Percentiles rank a stretch among this genome's conserved stretches.
Evolutionary conservation across 495 filamentous ascomycete species (phyloP).

Genomic region (Trichocladium antarcticum): DNA sequence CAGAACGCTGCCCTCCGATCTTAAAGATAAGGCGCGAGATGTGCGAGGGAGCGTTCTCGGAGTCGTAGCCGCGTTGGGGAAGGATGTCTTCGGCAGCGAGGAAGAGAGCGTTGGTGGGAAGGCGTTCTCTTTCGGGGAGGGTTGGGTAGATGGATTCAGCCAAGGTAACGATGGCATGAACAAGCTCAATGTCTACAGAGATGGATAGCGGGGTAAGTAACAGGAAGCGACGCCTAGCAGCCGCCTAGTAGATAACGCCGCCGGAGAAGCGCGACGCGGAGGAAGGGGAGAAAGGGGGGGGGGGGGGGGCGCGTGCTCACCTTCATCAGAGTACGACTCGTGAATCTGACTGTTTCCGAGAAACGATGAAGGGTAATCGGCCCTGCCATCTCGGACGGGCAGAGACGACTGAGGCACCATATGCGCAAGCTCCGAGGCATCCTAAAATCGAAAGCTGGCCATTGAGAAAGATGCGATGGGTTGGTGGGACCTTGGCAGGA

Average conservation of each 20-base stretch:
- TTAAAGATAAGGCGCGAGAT: constrained; percentile 72
- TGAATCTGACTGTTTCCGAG: constrained; percentile 8
- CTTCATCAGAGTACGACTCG: constrained; percentile 48
- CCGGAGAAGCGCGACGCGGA: background rate
- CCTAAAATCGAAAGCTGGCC: constrained; percentile 19
- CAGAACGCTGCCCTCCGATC: constrained; percentile 50
- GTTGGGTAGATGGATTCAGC: constrained; percentile 50
- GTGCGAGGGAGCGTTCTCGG: constrained; percentile 55
- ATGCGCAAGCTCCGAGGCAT: constrained; percentile 28
- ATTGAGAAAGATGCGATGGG: background rate
- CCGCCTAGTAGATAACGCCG: background rate
- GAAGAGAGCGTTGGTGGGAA: constrained; percentile 71
- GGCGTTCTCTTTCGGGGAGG: constrained; percentile 47
- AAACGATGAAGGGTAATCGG: constrained; percentile 30
- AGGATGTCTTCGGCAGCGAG: constrained; percentile 65
- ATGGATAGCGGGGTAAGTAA: constrained; percentile 10
- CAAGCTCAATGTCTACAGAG: constrained; percentile 58
- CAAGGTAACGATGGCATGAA: constrained; percentile 62
- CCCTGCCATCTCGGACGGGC: constrained; percentile 31
- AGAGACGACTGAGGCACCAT: constrained; percentile 28
- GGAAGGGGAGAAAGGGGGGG: background rate
- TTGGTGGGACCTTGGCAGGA: background rate
- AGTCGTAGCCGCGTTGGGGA: constrained; percentile 51
- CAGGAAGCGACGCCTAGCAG: background rate
- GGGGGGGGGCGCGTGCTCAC: constrained; percentile 28